phyloP scores from a whole-genome alignment of 495 filamentous ascomycete genomes.

The Penicillium fimorum region DNA sequence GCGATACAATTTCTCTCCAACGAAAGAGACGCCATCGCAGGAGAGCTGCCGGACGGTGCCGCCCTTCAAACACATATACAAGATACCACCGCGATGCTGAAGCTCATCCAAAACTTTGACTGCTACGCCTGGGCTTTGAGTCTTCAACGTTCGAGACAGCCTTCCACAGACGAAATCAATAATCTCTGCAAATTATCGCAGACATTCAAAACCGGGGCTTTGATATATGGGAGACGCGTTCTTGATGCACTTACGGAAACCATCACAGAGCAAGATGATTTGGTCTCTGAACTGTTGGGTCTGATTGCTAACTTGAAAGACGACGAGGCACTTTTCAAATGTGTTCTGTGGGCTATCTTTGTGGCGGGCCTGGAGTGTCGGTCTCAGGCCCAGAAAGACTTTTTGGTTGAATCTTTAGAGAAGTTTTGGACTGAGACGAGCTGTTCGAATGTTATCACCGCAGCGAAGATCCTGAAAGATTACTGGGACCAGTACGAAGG shows the following conservation, averaged over 20 bases:
- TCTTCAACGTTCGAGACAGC: conserved; percentile 33
- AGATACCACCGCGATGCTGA: conserved; percentile 20
- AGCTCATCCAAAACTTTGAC: conserved; percentile 33
- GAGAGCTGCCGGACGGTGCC: background rate
- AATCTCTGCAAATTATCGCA: conserved; percentile 27
- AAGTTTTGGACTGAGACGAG: conserved; percentile 38
- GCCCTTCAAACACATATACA: conserved; percentile 11
- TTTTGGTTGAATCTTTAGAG: conserved; percentile 31
- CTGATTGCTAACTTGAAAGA: conserved; percentile 46
- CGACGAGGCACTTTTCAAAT: conserved; percentile 51
- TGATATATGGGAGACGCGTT: conserved; percentile 36
- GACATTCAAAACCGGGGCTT: conserved; percentile 33
- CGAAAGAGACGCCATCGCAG: conserved; percentile 33
- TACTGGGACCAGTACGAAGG: conserved; percentile 27
- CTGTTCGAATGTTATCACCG: conserved; percentile 42
- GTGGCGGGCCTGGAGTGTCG: conserved; percentile 52
- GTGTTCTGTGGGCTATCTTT: conserved; percentile 57
- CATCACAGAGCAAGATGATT: conserved; percentile 25
- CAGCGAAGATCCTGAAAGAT: conserved; percentile 28
- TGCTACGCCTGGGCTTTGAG: conserved; percentile 33
- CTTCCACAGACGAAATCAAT: conserved; percentile 21
- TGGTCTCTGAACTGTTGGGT: conserved; percentile 43
- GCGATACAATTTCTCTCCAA: conserved; percentile 35
- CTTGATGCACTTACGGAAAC: conserved; percentile 26
- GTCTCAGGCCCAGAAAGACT: conserved; percentile 25